Percentiles rank a stretch among this genome's conserved stretches.
These are phyloP conservation scores for Populus alba DNA, from an alignment of 345 rosid species.

Conservation along the genomic window DNA sequence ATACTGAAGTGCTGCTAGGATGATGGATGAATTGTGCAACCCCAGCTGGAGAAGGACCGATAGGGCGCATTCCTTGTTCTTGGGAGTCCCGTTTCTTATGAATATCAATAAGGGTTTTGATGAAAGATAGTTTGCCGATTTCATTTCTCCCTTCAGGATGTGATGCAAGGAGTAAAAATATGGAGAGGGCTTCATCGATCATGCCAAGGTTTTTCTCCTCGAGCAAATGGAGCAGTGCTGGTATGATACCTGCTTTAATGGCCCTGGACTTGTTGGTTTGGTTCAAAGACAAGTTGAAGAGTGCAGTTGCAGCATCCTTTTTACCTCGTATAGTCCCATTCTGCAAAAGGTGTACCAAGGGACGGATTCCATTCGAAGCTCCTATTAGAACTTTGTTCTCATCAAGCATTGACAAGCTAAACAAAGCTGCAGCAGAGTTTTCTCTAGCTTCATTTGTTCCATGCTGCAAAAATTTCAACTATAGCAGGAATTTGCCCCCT, in stretches of 20 bases:
- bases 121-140: constrained; percentile 39
- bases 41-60: constrained; percentile 59
- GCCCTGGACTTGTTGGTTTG: constrained; percentile 56
- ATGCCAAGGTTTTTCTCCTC: constrained; percentile 49
- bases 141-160: constrained; percentile 42
- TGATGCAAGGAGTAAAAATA: constrained; percentile 46
- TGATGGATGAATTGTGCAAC: constrained; percentile 33
- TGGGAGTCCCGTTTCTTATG: constrained; percentile 48
- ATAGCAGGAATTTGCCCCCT: constrained; percentile 57
- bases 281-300: constrained; percentile 54
- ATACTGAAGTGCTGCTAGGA: constrained; percentile 49
- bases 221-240: constrained; percentile 42
- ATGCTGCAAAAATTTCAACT: constrained; percentile 40
- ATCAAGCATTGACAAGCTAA: constrained; percentile 55
- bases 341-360: constrained; percentile 46
- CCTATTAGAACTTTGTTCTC: constrained; percentile 60
- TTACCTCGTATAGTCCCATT: constrained; percentile 56
- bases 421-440: constrained; percentile 59
- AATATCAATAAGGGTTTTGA: constrained; percentile 50
- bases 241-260: constrained; percentile 49
- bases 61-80: constrained; percentile 61
- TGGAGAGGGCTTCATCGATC: constrained; percentile 67
- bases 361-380: constrained; percentile 48
- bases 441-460: constrained; percentile 56
- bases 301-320: constrained; percentile 71